These are phyloP conservation scores for Dictyostelium intermedium DNA, from an alignment of 78 protist species.

Conservation along the genomic window DNA sequence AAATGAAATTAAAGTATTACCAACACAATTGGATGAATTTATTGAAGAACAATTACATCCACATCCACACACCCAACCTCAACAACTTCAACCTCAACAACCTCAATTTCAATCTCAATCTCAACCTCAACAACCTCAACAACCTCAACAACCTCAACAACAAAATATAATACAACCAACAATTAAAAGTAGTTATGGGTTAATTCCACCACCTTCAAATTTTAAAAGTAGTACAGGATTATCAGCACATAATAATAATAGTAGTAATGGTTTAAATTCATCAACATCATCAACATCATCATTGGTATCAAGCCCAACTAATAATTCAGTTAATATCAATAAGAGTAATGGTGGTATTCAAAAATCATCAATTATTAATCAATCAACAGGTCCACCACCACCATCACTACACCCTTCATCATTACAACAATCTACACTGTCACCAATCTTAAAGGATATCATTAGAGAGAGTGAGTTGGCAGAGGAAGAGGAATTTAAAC, in stretches of 20 bases:
- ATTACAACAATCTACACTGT: background rate
- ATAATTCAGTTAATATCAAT: background rate
- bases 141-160: no score
- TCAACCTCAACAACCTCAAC: background rate
- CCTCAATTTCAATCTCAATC: background rate
- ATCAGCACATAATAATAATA: background rate
- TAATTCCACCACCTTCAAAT: background rate
- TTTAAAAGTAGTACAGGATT: background rate
- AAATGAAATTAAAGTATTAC: background rate
- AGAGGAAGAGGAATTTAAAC: background rate
- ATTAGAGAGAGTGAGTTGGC: background rate
- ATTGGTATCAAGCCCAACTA: background rate
- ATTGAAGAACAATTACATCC: background rate
- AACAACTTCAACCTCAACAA: no score
- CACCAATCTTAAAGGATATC: background rate
- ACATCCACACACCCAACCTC: background rate
- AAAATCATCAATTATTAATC: background rate
- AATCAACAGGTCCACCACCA: background rate
- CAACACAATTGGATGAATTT: background rate
- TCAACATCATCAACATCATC: constrained; percentile 42
- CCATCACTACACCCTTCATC: background rate
- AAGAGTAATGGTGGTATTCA: background rate
- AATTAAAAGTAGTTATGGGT: background rate
- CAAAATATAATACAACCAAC: background rate
- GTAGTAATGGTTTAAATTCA: background rate